phyloP scores from a whole-genome alignment of 352 stramenopile genomes.

The Blastocystis sp. region DNA sequence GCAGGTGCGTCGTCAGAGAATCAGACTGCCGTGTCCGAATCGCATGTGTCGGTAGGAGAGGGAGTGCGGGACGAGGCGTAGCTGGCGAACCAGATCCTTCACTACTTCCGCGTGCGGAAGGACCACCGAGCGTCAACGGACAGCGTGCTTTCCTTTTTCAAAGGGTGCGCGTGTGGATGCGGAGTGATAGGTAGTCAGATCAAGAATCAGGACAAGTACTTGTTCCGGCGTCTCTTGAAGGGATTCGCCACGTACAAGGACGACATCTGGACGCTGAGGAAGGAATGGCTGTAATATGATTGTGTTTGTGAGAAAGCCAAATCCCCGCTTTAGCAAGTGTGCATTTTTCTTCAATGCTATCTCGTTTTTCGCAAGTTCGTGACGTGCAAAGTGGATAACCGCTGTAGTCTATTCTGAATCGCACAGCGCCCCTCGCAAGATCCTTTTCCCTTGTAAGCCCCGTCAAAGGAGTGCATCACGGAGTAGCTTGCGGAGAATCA shows the following conservation, averaged over 20 bases:
- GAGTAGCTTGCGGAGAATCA: conserved; percentile 53
- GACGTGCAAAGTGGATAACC: too few relatives aligned
- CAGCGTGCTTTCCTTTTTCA: conserved; percentile 32
- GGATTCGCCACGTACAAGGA: conserved; percentile 79
- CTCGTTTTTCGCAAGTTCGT: too few relatives aligned
- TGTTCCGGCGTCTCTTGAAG: conserved; percentile 81
- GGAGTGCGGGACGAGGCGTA: background rate
- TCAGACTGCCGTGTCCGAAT: background rate
- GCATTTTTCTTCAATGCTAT: too few relatives aligned
- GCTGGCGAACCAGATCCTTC: conserved; percentile 50
- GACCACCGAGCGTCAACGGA: conserved; percentile 40
- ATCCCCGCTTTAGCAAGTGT: too few relatives aligned
- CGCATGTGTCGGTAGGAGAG: conserved; percentile 11
- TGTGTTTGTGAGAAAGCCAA: background rate
- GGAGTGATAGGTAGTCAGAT: background rate
- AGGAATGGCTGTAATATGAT: conserved; percentile 72
- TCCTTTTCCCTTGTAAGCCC: conserved; percentile 1
- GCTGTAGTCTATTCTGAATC: background rate
- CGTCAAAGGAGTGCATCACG: background rate
- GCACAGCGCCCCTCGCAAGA: background rate
- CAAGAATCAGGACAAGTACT: conserved; percentile 79
- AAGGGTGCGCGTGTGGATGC: background rate
- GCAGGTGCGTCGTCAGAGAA: background rate
- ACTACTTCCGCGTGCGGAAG: conserved; percentile 61
- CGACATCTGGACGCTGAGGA: conserved; percentile 78